Percentiles rank a stretch among this genome's conserved stretches.
Evolutionary conservation across 345 rosid species (phyloP).

Genomic region (Populus pruinosa): DNA sequence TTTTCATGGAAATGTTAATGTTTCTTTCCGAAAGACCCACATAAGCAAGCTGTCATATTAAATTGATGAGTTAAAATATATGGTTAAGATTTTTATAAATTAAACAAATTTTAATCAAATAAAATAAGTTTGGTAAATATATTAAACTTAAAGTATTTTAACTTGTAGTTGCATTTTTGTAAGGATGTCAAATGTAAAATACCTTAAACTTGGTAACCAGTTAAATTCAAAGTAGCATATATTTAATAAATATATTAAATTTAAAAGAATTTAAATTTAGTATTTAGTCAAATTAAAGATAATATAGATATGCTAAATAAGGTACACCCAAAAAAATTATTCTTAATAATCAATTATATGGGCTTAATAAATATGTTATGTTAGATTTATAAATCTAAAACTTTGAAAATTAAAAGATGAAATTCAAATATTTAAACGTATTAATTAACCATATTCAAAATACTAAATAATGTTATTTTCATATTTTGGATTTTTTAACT

Average conservation of each 20-base stretch:
- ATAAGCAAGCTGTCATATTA: neutral
- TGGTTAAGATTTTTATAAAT: no score
- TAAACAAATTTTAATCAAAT: no score
- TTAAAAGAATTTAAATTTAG: rapidly evolving
- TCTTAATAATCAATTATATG: rapidly evolving
- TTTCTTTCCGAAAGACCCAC: neutral
- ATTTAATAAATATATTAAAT: no score
- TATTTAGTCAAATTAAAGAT: rapidly evolving
- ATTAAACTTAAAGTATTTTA: rapidly evolving
- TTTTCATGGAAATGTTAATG: neutral
- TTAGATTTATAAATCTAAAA: no score
- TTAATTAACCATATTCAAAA: no score
- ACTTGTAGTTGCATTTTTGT: rapidly evolving
- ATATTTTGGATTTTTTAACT: no score
- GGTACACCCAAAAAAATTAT: rapidly evolving
- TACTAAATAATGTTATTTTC: no score
- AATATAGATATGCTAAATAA: rapidly evolving
- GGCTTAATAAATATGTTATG: no score
- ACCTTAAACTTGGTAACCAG: rapidly evolving
- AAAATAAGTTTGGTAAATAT: no score
- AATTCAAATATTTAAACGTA: no score
- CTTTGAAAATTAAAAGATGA: no score
- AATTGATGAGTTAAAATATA: neutral
- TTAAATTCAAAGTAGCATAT: rapidly evolving
- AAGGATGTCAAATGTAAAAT: rapidly evolving